A percentile compares a stretch with the other conserved stretches of the same genome.
phyloP scores from a whole-genome alignment of 2,329 filamentous ascomycete species.

The Epichloe scottii region DNA sequence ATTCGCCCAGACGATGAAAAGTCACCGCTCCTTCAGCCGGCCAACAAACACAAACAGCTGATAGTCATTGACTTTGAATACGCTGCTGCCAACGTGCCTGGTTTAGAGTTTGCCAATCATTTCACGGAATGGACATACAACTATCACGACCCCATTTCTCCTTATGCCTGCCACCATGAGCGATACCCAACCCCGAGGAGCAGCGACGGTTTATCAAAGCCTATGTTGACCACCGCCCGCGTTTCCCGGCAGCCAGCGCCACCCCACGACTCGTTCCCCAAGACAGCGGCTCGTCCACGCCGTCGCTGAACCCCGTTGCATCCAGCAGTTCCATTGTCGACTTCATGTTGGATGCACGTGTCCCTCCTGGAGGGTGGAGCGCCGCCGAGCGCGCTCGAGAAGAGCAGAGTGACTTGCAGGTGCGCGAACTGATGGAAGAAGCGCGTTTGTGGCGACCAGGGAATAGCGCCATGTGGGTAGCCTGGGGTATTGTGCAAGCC shows the following conservation, averaged over 20 bases:
- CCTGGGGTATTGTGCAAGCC: constrained; percentile 94
- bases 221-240: constrained; percentile 72
- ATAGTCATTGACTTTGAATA: constrained; percentile 99
- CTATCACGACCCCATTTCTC: constrained; percentile 61
- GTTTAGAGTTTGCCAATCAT: constrained; percentile 92
- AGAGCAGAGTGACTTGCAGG: constrained; percentile 51
- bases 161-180: constrained; percentile 55
- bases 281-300: constrained; percentile 26
- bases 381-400: constrained; percentile 46
- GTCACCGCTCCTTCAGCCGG: constrained; percentile 76
- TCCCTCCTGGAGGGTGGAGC: constrained; percentile 39
- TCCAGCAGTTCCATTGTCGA: constrained; percentile 44
- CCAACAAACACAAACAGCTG: constrained; percentile 90
- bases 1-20: constrained; percentile 54
- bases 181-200: constrained; percentile 70
- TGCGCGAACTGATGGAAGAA: constrained; percentile 63
- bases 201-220: constrained; percentile 75
- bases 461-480: constrained; percentile 83
- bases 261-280: constrained; percentile 37
- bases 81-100: constrained; percentile 74
- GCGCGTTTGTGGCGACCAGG: constrained; percentile 75
- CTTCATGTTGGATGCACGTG: constrained; percentile 74
- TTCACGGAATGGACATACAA: constrained; percentile 99
- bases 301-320: constrained; percentile 22
- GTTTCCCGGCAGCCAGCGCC: constrained; percentile 41